A percentile compares a stretch with the other conserved stretches of the same genome.
phyloP scores from a whole-genome alignment of 176 grass and related monocot species.

The Oryza glumipatula region DNA sequence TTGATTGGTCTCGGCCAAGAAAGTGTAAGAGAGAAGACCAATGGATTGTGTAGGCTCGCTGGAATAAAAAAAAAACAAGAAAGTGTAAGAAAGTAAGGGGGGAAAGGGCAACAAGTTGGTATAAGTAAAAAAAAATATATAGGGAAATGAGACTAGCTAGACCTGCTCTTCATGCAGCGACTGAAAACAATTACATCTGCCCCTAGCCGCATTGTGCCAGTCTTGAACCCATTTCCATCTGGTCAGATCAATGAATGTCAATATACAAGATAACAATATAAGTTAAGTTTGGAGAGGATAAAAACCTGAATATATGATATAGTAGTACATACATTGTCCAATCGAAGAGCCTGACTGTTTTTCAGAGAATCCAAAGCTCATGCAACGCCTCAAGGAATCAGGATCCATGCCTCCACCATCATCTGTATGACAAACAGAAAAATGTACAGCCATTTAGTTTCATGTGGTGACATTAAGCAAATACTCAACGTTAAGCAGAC shows the following conservation, averaged over 20 bases:
- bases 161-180: constrained; percentile 64
- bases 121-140: not conserved
- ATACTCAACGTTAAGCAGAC: not conserved
- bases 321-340: constrained; percentile 66
- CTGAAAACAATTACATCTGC: constrained; percentile 88
- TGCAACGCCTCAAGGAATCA: constrained; percentile 71
- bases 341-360: constrained; percentile 73
- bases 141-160: not conserved
- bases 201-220: constrained; percentile 86
- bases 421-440: constrained; percentile 50
- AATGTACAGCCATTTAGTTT: constrained; percentile 20
- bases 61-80: not conserved
- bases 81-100: not conserved
- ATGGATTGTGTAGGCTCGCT: constrained; percentile 70
- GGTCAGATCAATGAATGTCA: not conserved
- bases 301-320: constrained; percentile 8
- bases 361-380: constrained; percentile 93
- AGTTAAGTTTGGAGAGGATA: not conserved
- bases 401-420: constrained; percentile 90
- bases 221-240: constrained; percentile 98
- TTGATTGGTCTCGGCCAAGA: constrained; percentile 51
- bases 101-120: not conserved
- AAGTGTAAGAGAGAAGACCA: constrained; percentile 87
- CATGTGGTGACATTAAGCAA: not conserved
- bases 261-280: not conserved